Evolutionary conservation across 2,329 filamentous ascomycete species (phyloP).

Genomic region (Botryotinia globosa): DNA sequence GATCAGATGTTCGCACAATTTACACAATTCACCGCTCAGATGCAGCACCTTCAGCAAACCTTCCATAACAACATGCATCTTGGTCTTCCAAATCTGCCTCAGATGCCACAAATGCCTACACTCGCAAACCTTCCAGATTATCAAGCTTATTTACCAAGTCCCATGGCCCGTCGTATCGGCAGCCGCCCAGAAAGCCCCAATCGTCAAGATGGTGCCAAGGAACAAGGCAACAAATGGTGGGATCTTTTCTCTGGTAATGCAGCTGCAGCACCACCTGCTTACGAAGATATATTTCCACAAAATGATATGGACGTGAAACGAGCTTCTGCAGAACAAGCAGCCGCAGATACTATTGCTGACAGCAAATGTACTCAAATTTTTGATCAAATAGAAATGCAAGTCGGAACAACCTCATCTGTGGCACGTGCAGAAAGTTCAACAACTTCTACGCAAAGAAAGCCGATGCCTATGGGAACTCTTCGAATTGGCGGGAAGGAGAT

Average conservation of each 20-base stretch:
- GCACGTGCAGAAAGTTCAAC: conserved; percentile 34
- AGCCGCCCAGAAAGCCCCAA: conserved; percentile 43
- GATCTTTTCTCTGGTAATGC: conserved; percentile 57
- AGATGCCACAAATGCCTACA: conserved; percentile 42
- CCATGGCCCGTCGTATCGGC: conserved; percentile 69
- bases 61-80: conserved; percentile 51
- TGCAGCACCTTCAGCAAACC: conserved; percentile 67
- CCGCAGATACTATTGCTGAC: conserved; percentile 57
- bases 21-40: conserved; percentile 41
- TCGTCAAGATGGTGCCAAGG: conserved; percentile 39
- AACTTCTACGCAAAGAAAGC: conserved; percentile 43
- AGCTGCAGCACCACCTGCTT: conserved; percentile 64
- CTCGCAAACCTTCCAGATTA: conserved; percentile 68
- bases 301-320: conserved; percentile 54
- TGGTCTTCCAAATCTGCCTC: conserved; percentile 60
- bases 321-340: conserved; percentile 55
- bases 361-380: conserved; percentile 54
- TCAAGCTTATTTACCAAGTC: conserved; percentile 61
- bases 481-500: conserved; percentile 62
- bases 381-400: conserved; percentile 41
- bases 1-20: conserved; percentile 64
- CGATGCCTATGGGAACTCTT: conserved; percentile 43
- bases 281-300: conserved; percentile 73
- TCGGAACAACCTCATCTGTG: conserved; percentile 8
- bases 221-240: conserved; percentile 62